Evolutionary conservation across 2,329 filamentous ascomycete genomes (phyloP).

Genomic region (Aureobasidium zeae): DNA sequence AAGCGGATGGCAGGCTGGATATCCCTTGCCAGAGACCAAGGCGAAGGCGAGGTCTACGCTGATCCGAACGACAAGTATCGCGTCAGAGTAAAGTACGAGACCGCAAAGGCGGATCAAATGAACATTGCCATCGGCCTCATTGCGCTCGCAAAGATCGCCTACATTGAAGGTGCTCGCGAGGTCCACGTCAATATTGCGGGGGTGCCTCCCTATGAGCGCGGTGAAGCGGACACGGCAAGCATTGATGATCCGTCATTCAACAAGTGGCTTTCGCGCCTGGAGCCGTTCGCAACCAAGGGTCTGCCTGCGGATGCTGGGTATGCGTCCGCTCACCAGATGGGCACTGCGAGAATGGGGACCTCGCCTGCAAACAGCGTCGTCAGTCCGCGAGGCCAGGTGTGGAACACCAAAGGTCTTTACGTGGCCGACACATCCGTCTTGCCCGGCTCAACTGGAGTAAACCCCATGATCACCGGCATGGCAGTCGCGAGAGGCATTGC

Average conservation of each 20-base stretch:
- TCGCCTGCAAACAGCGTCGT: slow-evolving; percentile 35
- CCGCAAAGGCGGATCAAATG: slow-evolving; percentile 61
- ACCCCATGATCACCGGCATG: slow-evolving; percentile 75
- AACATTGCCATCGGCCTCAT: slow-evolving; percentile 64
- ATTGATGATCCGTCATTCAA: slow-evolving; percentile 52
- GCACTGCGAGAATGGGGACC: slow-evolving; percentile 62
- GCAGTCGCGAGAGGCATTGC: slow-evolving; percentile 58
- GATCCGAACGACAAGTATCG: slow-evolving; percentile 50
- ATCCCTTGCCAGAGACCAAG: slow-evolving; percentile 63
- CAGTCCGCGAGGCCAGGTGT: slow-evolving; percentile 42
- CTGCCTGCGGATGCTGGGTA: slow-evolving; percentile 46
- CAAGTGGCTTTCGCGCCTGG: slow-evolving; percentile 49
- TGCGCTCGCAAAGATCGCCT: slow-evolving; percentile 65
- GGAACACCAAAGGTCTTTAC: slow-evolving; percentile 56
- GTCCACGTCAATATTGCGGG: slow-evolving; percentile 59
- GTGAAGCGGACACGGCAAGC: slow-evolving; percentile 2
- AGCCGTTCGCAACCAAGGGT: slow-evolving; percentile 40
- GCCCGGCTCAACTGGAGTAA: slow-evolving; percentile 67
- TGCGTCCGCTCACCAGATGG: slow-evolving; percentile 73
- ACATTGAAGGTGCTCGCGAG: slow-evolving; percentile 69
- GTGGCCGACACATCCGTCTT: slow-evolving; percentile 69
- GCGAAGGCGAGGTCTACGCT: slow-evolving; percentile 63
- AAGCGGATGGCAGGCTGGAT: slow-evolving; percentile 65
- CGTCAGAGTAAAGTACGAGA: slow-evolving; percentile 59
- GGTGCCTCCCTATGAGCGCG: slow-evolving; percentile 53